Percentiles rank a stretch among this genome's conserved stretches.
phyloP scores from a whole-genome alignment of 441 rosid genomes.

The Gossypium gossypioides region DNA sequence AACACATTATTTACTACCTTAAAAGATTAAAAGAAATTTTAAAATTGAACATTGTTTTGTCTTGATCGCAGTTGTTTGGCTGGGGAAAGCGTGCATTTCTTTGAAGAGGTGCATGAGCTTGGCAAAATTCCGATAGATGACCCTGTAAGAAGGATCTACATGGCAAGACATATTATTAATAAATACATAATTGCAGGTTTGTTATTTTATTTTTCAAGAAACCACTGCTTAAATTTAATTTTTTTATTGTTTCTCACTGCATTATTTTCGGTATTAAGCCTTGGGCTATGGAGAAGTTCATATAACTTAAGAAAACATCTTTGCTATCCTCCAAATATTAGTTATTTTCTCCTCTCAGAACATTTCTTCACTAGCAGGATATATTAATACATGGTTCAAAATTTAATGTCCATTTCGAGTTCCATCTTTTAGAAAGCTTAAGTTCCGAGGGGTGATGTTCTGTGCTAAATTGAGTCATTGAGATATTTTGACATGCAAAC shows the following conservation, averaged over 20 bases:
- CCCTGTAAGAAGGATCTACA: slow-evolving; percentile 64
- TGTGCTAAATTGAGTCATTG: neutral
- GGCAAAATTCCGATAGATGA: slow-evolving; percentile 64
- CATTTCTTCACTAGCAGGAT: neutral
- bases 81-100: slow-evolving; percentile 89
- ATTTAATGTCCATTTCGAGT: neutral
- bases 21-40: neutral
- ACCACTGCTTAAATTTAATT: slow-evolving; percentile 2
- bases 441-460: neutral
- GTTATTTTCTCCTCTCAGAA: neutral
- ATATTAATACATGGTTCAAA: neutral
- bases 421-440: neutral
- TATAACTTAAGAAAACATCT: neutral
- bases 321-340: neutral
- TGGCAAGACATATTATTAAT: slow-evolving; percentile 82
- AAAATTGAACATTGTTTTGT: slow-evolving; percentile 4
- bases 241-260: neutral
- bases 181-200: slow-evolving; percentile 71
- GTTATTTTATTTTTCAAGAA: slow-evolving; percentile 10
- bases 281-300: neutral
- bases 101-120: slow-evolving; percentile 69
- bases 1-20: neutral
- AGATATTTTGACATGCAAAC: neutral
- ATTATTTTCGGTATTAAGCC: neutral
- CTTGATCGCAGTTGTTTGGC: slow-evolving; percentile 61